Base-by-base conservation (phyloP, 2,329 filamentous ascomycete genomes). In the Ceratocystis lukuohia region DNA sequence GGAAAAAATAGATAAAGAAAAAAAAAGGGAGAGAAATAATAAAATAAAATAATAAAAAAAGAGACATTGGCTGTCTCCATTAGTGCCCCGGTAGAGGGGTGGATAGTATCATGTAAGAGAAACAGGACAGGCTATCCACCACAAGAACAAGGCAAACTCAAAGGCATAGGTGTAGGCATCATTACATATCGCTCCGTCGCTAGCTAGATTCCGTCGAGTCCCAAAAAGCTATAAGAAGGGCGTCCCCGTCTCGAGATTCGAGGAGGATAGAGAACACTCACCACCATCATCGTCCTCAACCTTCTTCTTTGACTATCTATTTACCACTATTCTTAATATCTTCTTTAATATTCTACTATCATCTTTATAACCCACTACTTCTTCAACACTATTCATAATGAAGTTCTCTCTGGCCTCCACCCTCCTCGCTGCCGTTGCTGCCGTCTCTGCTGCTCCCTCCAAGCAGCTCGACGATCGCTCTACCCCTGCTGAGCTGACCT, bases 401-500 rank as follows among this genome's bases (percentile, higher is more conserved):
- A 64, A 66, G 65, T 67, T 68, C 64, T 65, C 67, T 44, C 44
- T 68, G 20, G 61, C 64, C 37, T 37, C 62, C 61, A 50, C 63
- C 44, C 61, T 67, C 30, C 45, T 65, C 61, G 64, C 57, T 41
- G n/a, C 63, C 53, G 64, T 59, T 33, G 57, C 65, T 50, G 53
- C 65, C 20, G 63, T 63, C 59, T 56, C 66, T 33, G 67, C 67
- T 41, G 59, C 61, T 37, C 63, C 63, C 25, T 56, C 68, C n/a
- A 12, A 56, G 15, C 37, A 53, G n/a, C 37, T 69, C 20, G 61
- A 67, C 15, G 53, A 46, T 28, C 68, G 68, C 10, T 72, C 74
- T 45, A 71, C 72, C 17, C 37, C 37, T 41, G 75, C 77, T 56
- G 75, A 74, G 5, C 76, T 77, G 3, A 74, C 78, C 67, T 73